A percentile compares a stretch with the other conserved stretches of the same genome.
phyloP scores from a whole-genome alignment of 176 grass and related monocot genomes.

The Lolium rigidum region DNA sequence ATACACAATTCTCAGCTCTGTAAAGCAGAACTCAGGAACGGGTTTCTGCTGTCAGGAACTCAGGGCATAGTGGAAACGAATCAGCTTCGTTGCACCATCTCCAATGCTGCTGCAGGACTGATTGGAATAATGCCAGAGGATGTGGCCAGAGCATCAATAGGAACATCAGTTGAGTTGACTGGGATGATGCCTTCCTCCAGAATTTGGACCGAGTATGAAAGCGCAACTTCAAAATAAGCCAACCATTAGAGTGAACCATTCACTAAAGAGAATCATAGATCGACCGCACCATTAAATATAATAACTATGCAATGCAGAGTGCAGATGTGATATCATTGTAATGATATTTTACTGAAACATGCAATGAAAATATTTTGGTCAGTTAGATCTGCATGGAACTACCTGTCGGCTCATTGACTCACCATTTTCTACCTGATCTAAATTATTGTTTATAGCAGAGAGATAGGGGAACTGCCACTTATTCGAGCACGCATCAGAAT shows the following conservation, averaged over 20 bases:
- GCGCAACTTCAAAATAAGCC: conserved; percentile 62
- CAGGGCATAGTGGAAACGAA: background rate
- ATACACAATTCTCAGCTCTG: background rate
- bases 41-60: background rate
- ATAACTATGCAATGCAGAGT: background rate
- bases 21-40: background rate
- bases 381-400: conserved; percentile 16
- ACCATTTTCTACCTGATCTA: background rate
- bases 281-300: background rate
- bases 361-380: background rate
- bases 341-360: background rate
- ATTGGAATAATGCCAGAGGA: conserved; percentile 71
- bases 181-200: conserved; percentile 70
- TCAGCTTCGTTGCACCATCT: conserved; percentile 48
- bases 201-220: conserved; percentile 93
- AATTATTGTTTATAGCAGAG: background rate
- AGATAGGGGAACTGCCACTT: background rate
- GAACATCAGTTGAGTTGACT: conserved; percentile 66
- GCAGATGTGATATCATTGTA: background rate
- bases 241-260: background rate
- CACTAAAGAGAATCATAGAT: background rate
- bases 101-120: conserved; percentile 57
- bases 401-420: background rate
- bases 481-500: background rate
- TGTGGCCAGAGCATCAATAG: conserved; percentile 79